Percentiles rank a stretch among this genome's conserved stretches.
These are phyloP conservation scores for Spencermartinsiella ligniputridi DNA, from an alignment of 1,139 yeast genomes.

Conservation along the genomic window DNA sequence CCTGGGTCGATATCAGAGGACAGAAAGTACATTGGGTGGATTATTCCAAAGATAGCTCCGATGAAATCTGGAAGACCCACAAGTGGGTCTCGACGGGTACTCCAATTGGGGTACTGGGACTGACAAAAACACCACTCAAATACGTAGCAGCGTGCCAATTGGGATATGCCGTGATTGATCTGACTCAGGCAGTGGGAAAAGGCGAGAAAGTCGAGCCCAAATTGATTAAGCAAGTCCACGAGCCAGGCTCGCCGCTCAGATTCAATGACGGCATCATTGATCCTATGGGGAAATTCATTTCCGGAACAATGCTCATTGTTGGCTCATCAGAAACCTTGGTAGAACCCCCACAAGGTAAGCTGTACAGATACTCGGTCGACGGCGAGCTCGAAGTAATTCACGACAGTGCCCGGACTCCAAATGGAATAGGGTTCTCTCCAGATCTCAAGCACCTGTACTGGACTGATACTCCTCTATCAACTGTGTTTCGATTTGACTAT, in stretches of 20 bases:
- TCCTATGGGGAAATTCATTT: slow-evolving; percentile 33
- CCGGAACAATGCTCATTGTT: slow-evolving; percentile 28
- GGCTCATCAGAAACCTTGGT: slow-evolving; percentile 23
- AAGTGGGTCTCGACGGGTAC: slow-evolving; percentile 19
- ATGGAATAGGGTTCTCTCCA: slow-evolving; percentile 71
- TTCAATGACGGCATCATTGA: slow-evolving; percentile 36
- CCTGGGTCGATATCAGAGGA: slow-evolving; percentile 33
- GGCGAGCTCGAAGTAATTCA: slow-evolving; percentile 6
- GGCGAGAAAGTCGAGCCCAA: slow-evolving; percentile 17
- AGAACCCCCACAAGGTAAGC: slow-evolving; percentile 27
- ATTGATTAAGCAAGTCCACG: slow-evolving; percentile 5
- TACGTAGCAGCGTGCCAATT: slow-evolving; percentile 29
- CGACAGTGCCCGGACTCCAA: slow-evolving; percentile 31
- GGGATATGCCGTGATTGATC: slow-evolving; percentile 31
- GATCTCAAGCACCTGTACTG: slow-evolving; percentile 53
- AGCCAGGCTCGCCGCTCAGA: slow-evolving; percentile 17
- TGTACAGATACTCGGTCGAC: not conserved
- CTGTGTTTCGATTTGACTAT: slow-evolving; percentile 60
- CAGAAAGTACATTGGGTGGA: slow-evolving; percentile 27
- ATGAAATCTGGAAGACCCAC: slow-evolving; percentile 17
- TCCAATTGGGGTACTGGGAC: slow-evolving; percentile 30
- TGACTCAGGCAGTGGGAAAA: slow-evolving; percentile 13
- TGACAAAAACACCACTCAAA: slow-evolving; percentile 27
- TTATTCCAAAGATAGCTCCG: slow-evolving; percentile 6
- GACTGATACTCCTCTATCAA: slow-evolving; percentile 64